Evolutionary conservation across 225 moss, liverwort and hornwort species (phyloP).

Genomic region (Rhytidiadelphus loreus): DNA sequence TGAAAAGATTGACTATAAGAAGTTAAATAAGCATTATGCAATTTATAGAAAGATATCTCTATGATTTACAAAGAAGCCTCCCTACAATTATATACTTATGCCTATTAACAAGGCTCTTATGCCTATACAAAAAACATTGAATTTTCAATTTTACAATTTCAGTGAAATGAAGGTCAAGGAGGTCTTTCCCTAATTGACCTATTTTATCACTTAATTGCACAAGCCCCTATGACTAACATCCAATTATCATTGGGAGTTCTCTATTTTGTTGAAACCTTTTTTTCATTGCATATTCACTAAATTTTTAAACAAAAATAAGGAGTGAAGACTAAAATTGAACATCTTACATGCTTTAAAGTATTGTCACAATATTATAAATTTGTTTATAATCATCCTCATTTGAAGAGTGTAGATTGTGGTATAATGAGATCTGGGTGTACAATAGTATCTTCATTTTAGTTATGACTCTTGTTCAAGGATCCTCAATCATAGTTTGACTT

Average conservation of each 20-base stretch:
- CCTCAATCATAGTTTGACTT: background rate
- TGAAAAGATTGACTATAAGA: background rate
- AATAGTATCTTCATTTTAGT: background rate
- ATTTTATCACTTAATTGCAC: background rate
- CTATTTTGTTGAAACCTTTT: too few relatives aligned
- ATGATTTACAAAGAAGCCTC: background rate
- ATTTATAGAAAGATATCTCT: too few relatives aligned
- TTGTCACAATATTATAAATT: background rate
- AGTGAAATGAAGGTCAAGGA: background rate
- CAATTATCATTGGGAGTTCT: background rate
- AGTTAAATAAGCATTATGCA: too few relatives aligned
- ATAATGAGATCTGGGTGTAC: background rate
- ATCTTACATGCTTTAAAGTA: background rate
- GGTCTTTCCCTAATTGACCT: background rate
- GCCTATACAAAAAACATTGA: background rate
- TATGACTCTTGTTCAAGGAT: background rate
- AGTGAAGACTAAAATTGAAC: too few relatives aligned
- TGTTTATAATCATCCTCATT: background rate
- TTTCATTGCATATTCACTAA: background rate
- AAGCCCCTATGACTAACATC: background rate
- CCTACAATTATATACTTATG: background rate
- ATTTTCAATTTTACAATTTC: too few relatives aligned
- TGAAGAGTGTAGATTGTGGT: rapidly evolving
- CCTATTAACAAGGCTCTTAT: background rate
- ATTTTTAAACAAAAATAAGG: too few relatives aligned